Percentiles rank a stretch among this genome's conserved stretches.
phyloP scores from a whole-genome alignment of 2,329 filamentous ascomycete species.

The Cercospora citrullina region DNA sequence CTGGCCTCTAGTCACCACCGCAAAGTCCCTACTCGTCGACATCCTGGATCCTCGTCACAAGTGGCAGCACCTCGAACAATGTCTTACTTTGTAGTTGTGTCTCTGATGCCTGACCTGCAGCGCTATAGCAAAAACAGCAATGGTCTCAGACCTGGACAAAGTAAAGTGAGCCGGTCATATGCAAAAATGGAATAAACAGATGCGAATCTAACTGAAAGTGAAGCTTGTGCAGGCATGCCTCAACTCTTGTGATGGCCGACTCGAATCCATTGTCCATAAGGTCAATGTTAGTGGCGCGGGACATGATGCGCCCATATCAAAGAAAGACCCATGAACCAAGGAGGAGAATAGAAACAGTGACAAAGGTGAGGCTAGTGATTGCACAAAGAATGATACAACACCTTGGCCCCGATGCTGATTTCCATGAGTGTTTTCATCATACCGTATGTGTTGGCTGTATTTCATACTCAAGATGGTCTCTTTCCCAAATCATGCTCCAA shows the following conservation, averaged over 20 bases:
- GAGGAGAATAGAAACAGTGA: slow-evolving; percentile 24
- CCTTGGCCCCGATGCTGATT: slow-evolving; percentile 1
- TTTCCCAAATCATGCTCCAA: neutral
- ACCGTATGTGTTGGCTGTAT: slow-evolving; percentile 6
- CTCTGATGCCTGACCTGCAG: slow-evolving; percentile 26
- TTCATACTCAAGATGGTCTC: slow-evolving; percentile 9
- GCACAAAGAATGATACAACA: slow-evolving; percentile 3
- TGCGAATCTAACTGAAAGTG: neutral
- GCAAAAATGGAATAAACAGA: neutral
- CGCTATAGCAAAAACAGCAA: slow-evolving; percentile 6
- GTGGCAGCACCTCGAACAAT: slow-evolving; percentile 12
- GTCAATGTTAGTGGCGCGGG: slow-evolving; percentile 12
- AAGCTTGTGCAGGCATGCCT: slow-evolving; percentile 3
- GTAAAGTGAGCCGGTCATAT: neutral
- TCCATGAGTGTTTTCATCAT: slow-evolving; percentile 3
- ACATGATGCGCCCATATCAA: slow-evolving; percentile 16
- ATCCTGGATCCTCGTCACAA: neutral
- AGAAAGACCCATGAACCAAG: slow-evolving; percentile 14
- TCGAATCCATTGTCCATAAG: slow-evolving; percentile 14
- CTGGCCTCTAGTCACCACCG: slow-evolving; percentile 5
- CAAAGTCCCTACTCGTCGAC: slow-evolving; percentile 11
- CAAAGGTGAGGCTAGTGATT: slow-evolving; percentile 17
- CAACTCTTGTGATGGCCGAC: slow-evolving; percentile 1
- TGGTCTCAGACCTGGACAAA: slow-evolving; percentile 24
- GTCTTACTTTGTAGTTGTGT: slow-evolving; percentile 8